A percentile compares a stretch with the other conserved stretches of the same genome.
phyloP scores from a whole-genome alignment of 2,329 filamentous ascomycete genomes.

The Alternaria sp. region DNA sequence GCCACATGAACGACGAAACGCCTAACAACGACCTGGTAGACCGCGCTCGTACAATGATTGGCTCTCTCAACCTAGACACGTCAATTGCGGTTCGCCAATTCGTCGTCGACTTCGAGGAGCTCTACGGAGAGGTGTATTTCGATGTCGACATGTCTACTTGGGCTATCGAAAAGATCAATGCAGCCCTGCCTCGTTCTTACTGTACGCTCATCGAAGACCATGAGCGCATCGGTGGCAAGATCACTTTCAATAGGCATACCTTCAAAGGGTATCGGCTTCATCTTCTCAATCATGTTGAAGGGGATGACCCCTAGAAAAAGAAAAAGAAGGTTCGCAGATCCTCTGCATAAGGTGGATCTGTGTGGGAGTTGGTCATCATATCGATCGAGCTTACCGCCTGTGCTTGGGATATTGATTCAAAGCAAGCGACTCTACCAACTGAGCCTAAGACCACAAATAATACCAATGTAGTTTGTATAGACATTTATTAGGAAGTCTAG shows the following conservation, averaged over 20 bases:
- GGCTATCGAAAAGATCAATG: background rate
- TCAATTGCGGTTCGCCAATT: background rate
- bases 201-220: too few species aligned
- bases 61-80: background rate
- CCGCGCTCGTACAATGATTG: background rate
- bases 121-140: background rate
- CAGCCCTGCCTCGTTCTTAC: too few species aligned
- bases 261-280: background rate
- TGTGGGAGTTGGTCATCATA: background rate
- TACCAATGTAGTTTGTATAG: background rate
- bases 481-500: too few species aligned
- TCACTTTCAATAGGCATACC: too few species aligned
- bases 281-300: background rate
- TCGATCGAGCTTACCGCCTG: background rate
- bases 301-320: rapidly evolving
- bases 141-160: background rate
- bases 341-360: too few species aligned
- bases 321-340: too few species aligned
- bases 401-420: background rate
- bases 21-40: too few species aligned
- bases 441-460: background rate
- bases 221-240: too few species aligned
- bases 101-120: background rate
- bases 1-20: background rate
- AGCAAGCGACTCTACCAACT: background rate